Conservation (phyloP, 352 stramenopile species). For the Pythium apleroticum region DNA sequence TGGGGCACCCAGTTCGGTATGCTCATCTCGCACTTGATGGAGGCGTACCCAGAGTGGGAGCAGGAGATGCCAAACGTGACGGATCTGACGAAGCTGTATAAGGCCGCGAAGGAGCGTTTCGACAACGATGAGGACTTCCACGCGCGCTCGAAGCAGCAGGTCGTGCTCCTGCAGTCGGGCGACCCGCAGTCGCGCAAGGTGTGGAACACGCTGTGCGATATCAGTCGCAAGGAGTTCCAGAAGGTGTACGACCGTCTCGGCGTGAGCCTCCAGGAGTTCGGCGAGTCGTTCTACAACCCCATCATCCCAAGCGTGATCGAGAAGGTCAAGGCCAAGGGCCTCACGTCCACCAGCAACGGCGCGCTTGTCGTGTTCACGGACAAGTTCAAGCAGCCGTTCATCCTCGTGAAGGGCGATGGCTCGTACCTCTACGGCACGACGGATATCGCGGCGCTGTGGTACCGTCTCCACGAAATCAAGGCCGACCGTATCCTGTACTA, state of each 20-base stretch:
- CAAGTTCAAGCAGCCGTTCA: conserved; percentile 88
- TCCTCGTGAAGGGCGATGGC: conserved; percentile 84
- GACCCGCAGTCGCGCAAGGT: conserved; percentile 79
- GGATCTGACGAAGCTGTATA: conserved; percentile 94
- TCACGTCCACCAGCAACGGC: conserved; percentile 91
- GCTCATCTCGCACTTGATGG: conserved; percentile 99
- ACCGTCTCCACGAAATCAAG: conserved; percentile 82
- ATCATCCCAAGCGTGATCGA: conserved; percentile 87
- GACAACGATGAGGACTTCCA: conserved; percentile 97
- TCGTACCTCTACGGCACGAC: conserved; percentile 87
- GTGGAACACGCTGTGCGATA: conserved; percentile 82
- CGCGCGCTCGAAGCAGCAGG: conserved; percentile 94
- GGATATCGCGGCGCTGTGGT: conserved; percentile 85
- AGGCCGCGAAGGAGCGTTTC: conserved; percentile 95
- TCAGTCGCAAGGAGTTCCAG: conserved; percentile 83
- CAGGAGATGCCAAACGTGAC: conserved; percentile 94
- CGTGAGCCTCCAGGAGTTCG: conserved; percentile 77
- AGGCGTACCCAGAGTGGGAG: conserved; percentile 95
- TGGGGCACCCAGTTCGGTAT: conserved; percentile 98
- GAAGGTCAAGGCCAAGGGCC: conserved; percentile 83
- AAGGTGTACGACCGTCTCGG: conserved; percentile 83
- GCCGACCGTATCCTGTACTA: conserved; percentile 83
- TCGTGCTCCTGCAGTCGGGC: conserved; percentile 97
- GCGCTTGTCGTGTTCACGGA: conserved; percentile 91
- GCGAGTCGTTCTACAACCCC: conserved; percentile 87